These are phyloP conservation scores for Penicillium ucsense DNA, from an alignment of 495 filamentous ascomycete genomes.

Conservation along the genomic window DNA sequence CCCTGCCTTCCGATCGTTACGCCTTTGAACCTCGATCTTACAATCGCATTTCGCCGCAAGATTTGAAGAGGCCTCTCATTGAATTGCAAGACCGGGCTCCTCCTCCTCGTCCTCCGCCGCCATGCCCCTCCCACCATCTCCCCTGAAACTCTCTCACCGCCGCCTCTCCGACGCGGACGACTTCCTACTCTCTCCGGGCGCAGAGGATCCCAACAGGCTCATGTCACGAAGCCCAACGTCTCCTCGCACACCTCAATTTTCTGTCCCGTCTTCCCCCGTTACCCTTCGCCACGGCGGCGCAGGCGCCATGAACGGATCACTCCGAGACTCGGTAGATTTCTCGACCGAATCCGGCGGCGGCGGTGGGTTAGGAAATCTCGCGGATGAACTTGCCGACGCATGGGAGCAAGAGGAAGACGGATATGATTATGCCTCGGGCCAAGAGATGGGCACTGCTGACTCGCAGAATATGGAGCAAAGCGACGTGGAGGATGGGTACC, in stretches of 20 bases:
- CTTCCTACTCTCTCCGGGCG: conserved; percentile 36
- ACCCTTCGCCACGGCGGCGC: conserved; percentile 45
- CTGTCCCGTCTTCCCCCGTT: conserved; percentile 49
- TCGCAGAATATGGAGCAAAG: conserved; percentile 26
- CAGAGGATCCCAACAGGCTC: conserved; percentile 26
- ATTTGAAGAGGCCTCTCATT: no score
- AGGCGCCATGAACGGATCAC: conserved; percentile 43
- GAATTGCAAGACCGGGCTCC: background rate
- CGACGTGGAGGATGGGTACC: conserved; percentile 27
- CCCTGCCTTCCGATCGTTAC: conserved; percentile 2
- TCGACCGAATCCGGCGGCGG: conserved; percentile 34
- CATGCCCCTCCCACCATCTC: conserved; percentile 44
- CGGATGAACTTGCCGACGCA: conserved; percentile 59
- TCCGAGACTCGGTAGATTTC: conserved; percentile 34
- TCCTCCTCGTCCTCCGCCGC: conserved; percentile 5
- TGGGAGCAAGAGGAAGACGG: conserved; percentile 53
- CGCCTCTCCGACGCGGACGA: conserved; percentile 54
- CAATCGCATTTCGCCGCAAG: background rate
- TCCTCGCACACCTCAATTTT: conserved; percentile 40
- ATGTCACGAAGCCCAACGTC: conserved; percentile 29
- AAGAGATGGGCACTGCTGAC: conserved; percentile 25
- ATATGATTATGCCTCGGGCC: conserved; percentile 33
- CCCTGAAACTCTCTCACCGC: conserved; percentile 52
- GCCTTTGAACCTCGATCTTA: background rate
- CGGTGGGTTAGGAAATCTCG: conserved; percentile 65